These are phyloP conservation scores for Pythium aristosporum DNA, from an alignment of 352 stramenopile genomes.

Conservation along the genomic window DNA sequence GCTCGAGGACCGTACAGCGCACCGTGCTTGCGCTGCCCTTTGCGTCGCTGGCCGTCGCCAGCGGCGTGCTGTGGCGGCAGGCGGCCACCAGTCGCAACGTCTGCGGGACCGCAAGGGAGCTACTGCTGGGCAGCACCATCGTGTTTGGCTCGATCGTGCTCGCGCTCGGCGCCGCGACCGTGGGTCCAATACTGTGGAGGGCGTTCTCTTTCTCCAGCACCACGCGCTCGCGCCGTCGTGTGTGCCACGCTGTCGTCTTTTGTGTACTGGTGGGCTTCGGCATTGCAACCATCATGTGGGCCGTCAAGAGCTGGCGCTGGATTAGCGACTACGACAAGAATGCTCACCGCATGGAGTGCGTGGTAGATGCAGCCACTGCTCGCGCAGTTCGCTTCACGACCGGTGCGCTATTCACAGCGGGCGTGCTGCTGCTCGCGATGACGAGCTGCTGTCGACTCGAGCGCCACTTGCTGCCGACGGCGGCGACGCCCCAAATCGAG, in stretches of 20 bases:
- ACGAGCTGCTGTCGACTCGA: slow-evolving; percentile 61
- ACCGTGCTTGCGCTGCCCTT: slow-evolving; percentile 34
- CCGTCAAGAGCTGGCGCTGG: slow-evolving; percentile 17
- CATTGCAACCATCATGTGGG: slow-evolving; percentile 9
- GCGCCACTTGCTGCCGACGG: slow-evolving; percentile 41
- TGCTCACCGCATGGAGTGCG: neutral
- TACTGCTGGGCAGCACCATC: slow-evolving; percentile 7
- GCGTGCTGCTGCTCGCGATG: slow-evolving; percentile 34
- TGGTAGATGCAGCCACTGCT: slow-evolving; percentile 4
- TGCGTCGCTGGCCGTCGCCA: slow-evolving; percentile 20
- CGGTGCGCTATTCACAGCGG: slow-evolving; percentile 35
- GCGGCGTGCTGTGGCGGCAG: slow-evolving; percentile 33
- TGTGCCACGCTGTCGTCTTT: slow-evolving; percentile 4
- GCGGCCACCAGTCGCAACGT: neutral
- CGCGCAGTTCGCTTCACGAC: slow-evolving; percentile 24
- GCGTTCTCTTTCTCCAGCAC: neutral
- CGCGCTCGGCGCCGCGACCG: neutral
- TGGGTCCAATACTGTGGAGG: neutral
- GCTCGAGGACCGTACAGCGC: slow-evolving; percentile 39
- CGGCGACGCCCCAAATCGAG: slow-evolving; percentile 34
- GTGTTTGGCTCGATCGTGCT: slow-evolving; percentile 16
- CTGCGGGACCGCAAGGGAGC: neutral
- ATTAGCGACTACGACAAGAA: neutral
- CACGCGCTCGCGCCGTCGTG: neutral
- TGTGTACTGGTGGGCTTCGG: slow-evolving; percentile 5